Percentiles rank a stretch among this genome's conserved stretches.
Evolutionary conservation across 2,329 filamentous ascomycete genomes (phyloP).

Genomic region (Parastagonospora avenae): DNA sequence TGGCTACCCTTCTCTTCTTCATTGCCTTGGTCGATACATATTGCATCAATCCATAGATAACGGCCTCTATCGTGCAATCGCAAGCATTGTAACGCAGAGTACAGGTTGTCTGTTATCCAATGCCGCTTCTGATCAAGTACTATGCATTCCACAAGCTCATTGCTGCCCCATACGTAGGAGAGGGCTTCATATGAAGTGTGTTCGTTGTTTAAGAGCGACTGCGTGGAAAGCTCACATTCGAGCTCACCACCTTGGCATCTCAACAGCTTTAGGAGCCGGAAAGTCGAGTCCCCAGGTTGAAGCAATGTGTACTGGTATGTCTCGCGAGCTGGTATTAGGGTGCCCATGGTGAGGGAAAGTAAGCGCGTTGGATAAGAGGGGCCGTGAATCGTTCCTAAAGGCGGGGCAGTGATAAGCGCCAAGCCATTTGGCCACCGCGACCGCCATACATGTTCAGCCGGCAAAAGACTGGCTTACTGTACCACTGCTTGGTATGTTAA

Average conservation of each 20-base stretch:
- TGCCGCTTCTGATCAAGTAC: slow-evolving; percentile 7
- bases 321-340: no score
- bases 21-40: slow-evolving; percentile 14
- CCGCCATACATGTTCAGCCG: no score
- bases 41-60: slow-evolving; percentile 11
- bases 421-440: no score
- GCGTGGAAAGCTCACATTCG: slow-evolving; percentile 14
- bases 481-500: no score
- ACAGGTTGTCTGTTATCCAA: slow-evolving; percentile 14
- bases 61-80: slow-evolving; percentile 1
- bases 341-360: no score
- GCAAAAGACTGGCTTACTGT: no score
- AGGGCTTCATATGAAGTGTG: slow-evolving; percentile 19
- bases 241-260: slow-evolving; percentile 2
- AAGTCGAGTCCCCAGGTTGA: no score
- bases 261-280: slow-evolving; percentile 7
- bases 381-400: no score
- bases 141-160: slow-evolving; percentile 4
- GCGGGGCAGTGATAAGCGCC: no score
- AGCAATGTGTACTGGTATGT: no score
- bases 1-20: slow-evolving; percentile 6
- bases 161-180: slow-evolving; percentile 19
- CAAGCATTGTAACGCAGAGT: slow-evolving; percentile 7
- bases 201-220: slow-evolving; percentile 3
- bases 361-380: no score